Conservation (phyloP, 1,139 yeast genomes). For the Hemisphaericaspora lyxosophila region DNA sequence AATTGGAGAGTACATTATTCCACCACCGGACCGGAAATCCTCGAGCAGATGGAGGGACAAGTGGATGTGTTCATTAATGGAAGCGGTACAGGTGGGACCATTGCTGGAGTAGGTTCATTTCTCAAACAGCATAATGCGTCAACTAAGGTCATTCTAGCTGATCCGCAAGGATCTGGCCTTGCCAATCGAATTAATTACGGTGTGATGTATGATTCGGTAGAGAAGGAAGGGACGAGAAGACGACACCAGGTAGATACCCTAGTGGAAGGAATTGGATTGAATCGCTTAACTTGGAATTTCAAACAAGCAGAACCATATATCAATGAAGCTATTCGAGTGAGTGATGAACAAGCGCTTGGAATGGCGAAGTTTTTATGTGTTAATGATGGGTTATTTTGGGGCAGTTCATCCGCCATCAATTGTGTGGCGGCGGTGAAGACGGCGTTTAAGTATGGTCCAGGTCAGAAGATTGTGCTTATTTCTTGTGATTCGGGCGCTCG, state of each 20-base stretch:
- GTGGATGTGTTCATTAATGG: conserved; percentile 83
- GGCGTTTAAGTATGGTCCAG: conserved; percentile 59
- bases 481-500: conserved; percentile 93
- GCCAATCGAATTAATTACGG: conserved; percentile 82
- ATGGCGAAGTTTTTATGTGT: conserved; percentile 86
- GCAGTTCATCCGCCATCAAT: conserved; percentile 88
- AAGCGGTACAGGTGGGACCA: conserved; percentile 75
- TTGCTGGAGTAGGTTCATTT: conserved; percentile 79
- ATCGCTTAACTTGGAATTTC: conserved; percentile 81
- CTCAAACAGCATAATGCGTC: conserved; percentile 51
- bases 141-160: conserved; percentile 65
- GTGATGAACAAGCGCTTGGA: conserved; percentile 74
- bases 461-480: conserved; percentile 75
- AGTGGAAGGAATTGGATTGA: conserved; percentile 91
- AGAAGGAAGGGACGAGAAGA: conserved; percentile 89
- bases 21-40: conserved; percentile 91
- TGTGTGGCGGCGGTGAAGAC: conserved; percentile 83
- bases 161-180: conserved; percentile 95
- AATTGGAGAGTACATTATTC: conserved; percentile 84
- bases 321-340: conserved; percentile 77
- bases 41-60: conserved; percentile 54
- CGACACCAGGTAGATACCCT: conserved; percentile 95
- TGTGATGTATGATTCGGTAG: conserved; percentile 88
- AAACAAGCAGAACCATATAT: conserved; percentile 65
- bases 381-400: conserved; percentile 87